Evolutionary conservation across 2,329 filamentous ascomycete species (phyloP).

Genomic region (Arthrinium phaeospermum): DNA sequence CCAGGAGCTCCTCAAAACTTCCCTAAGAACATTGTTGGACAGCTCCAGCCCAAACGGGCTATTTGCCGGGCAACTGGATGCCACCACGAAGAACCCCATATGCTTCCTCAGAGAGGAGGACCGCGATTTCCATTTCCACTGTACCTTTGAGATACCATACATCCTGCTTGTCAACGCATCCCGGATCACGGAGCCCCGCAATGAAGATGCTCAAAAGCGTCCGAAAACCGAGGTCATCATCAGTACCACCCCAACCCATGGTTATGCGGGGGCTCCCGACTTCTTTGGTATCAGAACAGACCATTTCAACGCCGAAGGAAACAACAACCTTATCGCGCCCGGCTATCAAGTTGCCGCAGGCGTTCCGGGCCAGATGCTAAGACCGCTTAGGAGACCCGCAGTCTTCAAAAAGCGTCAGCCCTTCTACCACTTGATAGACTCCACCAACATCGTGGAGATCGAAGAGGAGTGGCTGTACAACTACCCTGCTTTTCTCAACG

Average conservation of each 20-base stretch:
- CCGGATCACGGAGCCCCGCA: not conserved
- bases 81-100: not conserved
- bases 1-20: not conserved
- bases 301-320: not conserved
- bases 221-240: not conserved
- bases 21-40: not conserved
- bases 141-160: not conserved
- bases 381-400: not conserved
- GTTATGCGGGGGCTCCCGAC: not conserved
- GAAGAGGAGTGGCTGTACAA: constrained; percentile 31
- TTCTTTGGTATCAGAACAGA: not conserved
- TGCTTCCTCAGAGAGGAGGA: not conserved
- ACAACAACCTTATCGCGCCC: not conserved
- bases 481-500: constrained; percentile 25
- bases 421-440: constrained; percentile 24
- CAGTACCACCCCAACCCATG: not conserved
- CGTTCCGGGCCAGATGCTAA: not conserved
- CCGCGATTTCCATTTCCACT: not conserved
- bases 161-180: not conserved
- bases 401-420: constrained; percentile 25
- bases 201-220: not conserved
- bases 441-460: constrained; percentile 22
- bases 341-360: not conserved
- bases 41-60: not conserved
- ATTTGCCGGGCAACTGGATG: not conserved